These are phyloP conservation scores for Beauveria pseudobassiana DNA, from an alignment of 2,329 filamentous ascomycete genomes.

Conservation along the genomic window DNA sequence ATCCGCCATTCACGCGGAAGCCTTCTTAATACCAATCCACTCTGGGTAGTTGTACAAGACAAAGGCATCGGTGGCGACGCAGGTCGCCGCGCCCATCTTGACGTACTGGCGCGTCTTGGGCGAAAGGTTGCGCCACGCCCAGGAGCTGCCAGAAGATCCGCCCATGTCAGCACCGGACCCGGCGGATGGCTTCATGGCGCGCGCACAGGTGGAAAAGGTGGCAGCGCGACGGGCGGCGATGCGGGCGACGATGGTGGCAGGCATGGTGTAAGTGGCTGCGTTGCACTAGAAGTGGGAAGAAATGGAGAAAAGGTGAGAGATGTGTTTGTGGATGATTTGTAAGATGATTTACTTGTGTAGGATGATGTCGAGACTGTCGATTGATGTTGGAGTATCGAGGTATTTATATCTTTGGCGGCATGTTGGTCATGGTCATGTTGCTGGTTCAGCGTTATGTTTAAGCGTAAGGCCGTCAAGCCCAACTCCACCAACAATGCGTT, in stretches of 20 bases:
- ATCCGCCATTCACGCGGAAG: not conserved
- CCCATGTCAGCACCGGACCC: not conserved
- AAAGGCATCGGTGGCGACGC: not conserved
- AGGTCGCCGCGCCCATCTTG: not conserved
- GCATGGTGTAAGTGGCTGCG: conserved; percentile 1
- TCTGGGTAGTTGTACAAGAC: conserved; percentile 7
- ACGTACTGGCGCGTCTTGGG: conserved; percentile 7
- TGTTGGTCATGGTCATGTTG: not conserved
- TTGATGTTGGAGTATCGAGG: not conserved
- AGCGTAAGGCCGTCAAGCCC: not conserved
- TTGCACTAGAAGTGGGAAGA: not conserved
- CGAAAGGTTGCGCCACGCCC: conserved; percentile 8
- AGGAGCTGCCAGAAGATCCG: not conserved
- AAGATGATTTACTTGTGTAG: not conserved
- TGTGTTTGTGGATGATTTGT: not conserved
- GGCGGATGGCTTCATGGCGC: not conserved
- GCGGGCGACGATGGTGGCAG: not conserved
- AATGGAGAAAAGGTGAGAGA: not conserved
- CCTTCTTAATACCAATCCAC: not conserved
- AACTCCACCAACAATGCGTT: not conserved
- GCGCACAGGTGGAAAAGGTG: not conserved
- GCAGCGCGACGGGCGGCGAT: not conserved
- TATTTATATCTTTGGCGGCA: not conserved
- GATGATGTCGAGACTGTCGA: not conserved
- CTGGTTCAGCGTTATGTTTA: not conserved